Evolutionary conservation across 768 basidiomycete species (phyloP), one percentile per base, ranked within the genome.

Genomic region (Mycena vitilis): DNA sequence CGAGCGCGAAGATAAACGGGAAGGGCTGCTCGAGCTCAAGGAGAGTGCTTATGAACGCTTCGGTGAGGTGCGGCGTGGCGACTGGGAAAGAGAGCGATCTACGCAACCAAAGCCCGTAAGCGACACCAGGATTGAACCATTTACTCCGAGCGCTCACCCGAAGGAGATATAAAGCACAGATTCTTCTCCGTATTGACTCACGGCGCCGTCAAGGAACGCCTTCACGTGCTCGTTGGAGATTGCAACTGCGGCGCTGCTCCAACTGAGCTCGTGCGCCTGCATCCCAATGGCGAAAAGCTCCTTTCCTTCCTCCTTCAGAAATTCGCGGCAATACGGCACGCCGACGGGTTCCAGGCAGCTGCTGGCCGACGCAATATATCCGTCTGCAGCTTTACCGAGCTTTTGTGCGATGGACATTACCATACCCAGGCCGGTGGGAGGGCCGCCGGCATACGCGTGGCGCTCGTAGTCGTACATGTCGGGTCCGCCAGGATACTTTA

Each of bases 391-490:
- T n/a, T 60, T 60, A n/a, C 25, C 58, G 8, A 60, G 23, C 18
- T 66, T 66, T 38, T 60, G 65, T 6, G 51, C 49, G 47, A 8
- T 48, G 6, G 22, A 7, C 4, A 48, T 22, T 9, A 48, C 8
- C 22, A 9, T 22, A 48, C 47, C 30, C 22, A 37, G 2, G 25
- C 49, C 49, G 13, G 2, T 4, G 15, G 38, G 45, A 2, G 53
- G 57, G 20, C 63, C 68, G 13, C 44, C 36, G 45, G 44, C 63
- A 38, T 60, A 56, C 12, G 68, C 36, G 22, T 42, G 12, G 25
- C 63, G 59, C 18, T 70, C 68, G 37, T 70, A 36, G 56, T 70
- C 68, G 63, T 70, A 70, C 63, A 65, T 61, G 37, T 69, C 68
- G 11, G 63, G 68, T 0, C 9, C 63, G n/a, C 68, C 68, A 16